These are phyloP conservation scores for Coniferiporia weirii DNA, from an alignment of 1,284 basidiomycete genomes.

Conservation along the genomic window DNA sequence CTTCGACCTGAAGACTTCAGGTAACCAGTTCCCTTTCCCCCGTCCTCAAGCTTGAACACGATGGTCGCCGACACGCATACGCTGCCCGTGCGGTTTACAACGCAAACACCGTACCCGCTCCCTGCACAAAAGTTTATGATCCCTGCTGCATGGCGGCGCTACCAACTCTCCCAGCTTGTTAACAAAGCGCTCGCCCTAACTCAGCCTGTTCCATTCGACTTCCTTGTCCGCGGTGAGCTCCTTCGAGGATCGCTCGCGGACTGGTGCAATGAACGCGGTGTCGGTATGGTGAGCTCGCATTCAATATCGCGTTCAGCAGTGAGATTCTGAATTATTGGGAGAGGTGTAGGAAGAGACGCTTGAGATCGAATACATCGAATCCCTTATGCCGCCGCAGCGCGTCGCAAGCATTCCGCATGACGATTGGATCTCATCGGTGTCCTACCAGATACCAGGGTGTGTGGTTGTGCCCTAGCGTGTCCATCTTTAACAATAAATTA, in stretches of 20 bases:
- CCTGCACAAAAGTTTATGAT: slow-evolving; percentile 94
- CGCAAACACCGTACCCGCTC: slow-evolving; percentile 75
- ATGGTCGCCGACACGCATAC: slow-evolving; percentile 4
- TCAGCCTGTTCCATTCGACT: slow-evolving; percentile 88
- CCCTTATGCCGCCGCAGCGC: slow-evolving; percentile 84
- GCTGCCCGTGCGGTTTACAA: slow-evolving; percentile 73
- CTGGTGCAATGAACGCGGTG: slow-evolving; percentile 71
- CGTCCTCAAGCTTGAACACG: neutral
- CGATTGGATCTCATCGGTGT: slow-evolving; percentile 90
- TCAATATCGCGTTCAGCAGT: slow-evolving; percentile 18
- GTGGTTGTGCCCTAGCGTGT: slow-evolving; percentile 25
- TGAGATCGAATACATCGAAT: slow-evolving; percentile 93
- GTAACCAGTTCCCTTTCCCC: neutral
- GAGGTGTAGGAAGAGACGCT: slow-evolving; percentile 75
- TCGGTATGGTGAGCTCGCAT: slow-evolving; percentile 52
- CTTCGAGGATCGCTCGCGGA: slow-evolving; percentile 70
- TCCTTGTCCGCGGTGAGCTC: slow-evolving; percentile 81
- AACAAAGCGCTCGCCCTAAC: slow-evolving; percentile 85
- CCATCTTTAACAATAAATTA: slow-evolving; percentile 1
- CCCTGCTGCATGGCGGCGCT: slow-evolving; percentile 85
- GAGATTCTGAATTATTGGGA: slow-evolving; percentile 8
- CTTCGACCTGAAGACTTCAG: neutral
- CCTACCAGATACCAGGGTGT: slow-evolving; percentile 64
- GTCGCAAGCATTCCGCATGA: slow-evolving; percentile 81
- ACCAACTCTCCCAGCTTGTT: slow-evolving; percentile 95